phyloP scores from a whole-genome alignment of 805 yeast genomes.

The Phaffomyces antillensis region DNA sequence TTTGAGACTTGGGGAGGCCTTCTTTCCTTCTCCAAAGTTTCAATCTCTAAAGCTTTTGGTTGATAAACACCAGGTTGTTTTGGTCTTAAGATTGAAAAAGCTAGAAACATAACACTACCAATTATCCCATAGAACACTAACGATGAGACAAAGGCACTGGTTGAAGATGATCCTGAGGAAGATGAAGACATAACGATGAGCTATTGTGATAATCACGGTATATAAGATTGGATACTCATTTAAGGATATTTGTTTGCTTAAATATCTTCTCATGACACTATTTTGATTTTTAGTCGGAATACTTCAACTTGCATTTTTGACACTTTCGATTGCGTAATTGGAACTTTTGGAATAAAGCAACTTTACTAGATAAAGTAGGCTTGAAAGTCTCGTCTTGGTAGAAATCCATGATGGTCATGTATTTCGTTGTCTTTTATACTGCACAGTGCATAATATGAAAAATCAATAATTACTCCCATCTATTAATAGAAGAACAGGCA shows the following conservation, averaged over 20 bases:
- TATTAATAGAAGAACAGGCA: no score
- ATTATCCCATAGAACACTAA: conserved; percentile 62
- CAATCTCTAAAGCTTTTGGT: conserved; percentile 58
- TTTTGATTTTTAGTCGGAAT: neutral
- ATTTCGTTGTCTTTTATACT: no score
- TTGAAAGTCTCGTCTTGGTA: no score
- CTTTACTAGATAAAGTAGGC: no score
- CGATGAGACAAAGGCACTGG: conserved; percentile 71
- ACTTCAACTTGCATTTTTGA: neutral
- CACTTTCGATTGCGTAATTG: neutral
- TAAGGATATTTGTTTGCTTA: neutral
- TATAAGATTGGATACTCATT: neutral
- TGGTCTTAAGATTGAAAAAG: conserved; percentile 59
- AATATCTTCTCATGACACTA: neutral
- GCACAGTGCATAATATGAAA: no score
- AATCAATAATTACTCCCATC: no score
- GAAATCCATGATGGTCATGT: no score
- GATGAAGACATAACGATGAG: neutral
- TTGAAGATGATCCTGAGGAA: conserved; percentile 37
- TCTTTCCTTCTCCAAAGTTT: conserved; percentile 42
- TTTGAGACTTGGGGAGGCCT: conserved; percentile 21
- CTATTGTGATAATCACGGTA: neutral
- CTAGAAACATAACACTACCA: conserved; percentile 45
- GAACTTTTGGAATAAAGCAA: no score
- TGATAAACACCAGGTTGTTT: conserved; percentile 68